Conservation (phyloP, 2,329 filamentous ascomycete species). For the Trichophaea hybrida region DNA sequence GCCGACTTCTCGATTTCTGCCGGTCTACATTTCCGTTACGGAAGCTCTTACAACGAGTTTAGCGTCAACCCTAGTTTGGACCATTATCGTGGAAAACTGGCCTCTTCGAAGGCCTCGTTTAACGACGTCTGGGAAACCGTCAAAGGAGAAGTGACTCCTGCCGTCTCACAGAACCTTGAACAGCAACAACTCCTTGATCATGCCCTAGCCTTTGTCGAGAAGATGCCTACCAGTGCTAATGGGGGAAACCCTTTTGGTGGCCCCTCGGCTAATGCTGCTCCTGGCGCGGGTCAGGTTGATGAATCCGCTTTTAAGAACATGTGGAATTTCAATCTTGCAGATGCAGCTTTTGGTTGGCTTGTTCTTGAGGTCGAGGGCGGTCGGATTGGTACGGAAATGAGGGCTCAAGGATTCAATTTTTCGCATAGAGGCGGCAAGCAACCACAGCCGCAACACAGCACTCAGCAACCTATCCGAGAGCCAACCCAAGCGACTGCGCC, state of each 20-base stretch:
- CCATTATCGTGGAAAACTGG: constrained; percentile 95
- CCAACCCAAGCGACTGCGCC: constrained; percentile 29
- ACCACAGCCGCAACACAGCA: constrained; percentile 30
- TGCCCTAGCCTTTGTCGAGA: constrained; percentile 83
- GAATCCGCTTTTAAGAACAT: constrained; percentile 99
- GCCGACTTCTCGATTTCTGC: constrained; percentile 97
- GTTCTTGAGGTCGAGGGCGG: constrained; percentile 91
- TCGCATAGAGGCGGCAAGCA: constrained; percentile 85
- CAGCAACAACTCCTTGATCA: constrained; percentile 87
- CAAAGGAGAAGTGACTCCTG: constrained; percentile 86
- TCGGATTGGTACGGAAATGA: constrained; percentile 95
- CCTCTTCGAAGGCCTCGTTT: constrained; percentile 94
- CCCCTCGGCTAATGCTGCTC: constrained; percentile 53
- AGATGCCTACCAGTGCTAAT: constrained; percentile 91
- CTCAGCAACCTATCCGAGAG: constrained; percentile 31
- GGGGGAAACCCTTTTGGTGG: constrained; percentile 95
- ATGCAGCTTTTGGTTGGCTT: constrained; percentile 92
- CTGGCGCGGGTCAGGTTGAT: constrained; percentile 73
- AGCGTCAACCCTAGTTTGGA: constrained; percentile 96
- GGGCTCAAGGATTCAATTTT: constrained; percentile 97
- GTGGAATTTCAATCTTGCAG: constrained; percentile 99
- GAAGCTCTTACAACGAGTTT: constrained; percentile 99
- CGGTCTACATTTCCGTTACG: constrained; percentile 94
- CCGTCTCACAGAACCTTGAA: constrained; percentile 81
- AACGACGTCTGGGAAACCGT: constrained; percentile 99